Evolutionary conservation across 2,329 filamentous ascomycete species (phyloP).

Genomic region (Paramyrothecium roridum): DNA sequence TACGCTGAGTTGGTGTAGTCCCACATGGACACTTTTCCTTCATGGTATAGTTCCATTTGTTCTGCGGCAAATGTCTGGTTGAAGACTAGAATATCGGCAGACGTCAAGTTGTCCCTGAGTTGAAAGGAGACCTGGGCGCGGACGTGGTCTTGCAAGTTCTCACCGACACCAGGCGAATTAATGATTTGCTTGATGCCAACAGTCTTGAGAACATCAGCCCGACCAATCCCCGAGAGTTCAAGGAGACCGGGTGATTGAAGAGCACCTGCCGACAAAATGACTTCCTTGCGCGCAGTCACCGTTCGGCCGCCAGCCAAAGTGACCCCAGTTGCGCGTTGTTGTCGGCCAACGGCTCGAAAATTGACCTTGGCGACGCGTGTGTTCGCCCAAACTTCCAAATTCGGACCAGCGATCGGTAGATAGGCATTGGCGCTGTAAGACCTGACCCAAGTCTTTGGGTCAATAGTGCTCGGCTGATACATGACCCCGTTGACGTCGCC

Average conservation of each 20-base stretch:
- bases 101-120: background rate
- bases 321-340: slow-evolving; percentile 13
- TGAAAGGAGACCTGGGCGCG: background rate
- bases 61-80: background rate
- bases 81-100: background rate
- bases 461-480: slow-evolving; percentile 1
- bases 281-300: background rate
- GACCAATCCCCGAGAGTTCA: background rate
- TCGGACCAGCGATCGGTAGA: slow-evolving; percentile 33
- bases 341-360: background rate
- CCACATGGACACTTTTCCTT: background rate
- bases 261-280: background rate
- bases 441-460: background rate
- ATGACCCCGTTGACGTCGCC: slow-evolving; percentile 1
- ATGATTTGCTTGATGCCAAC: slow-evolving; percentile 1
- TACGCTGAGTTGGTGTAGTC: slow-evolving; percentile 1
- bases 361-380: slow-evolving; percentile 15
- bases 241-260: background rate
- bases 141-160: slow-evolving; percentile 2
- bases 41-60: background rate
- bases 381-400: slow-evolving; percentile 25
- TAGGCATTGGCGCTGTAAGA: slow-evolving; percentile 33
- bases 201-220: background rate
- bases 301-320: slow-evolving; percentile 3
- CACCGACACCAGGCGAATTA: background rate